Evolutionary conservation across 1,139 yeast species (phyloP), one percentile per base, ranked within the genome.

Genomic region (Williopsis jadinii): DNA sequence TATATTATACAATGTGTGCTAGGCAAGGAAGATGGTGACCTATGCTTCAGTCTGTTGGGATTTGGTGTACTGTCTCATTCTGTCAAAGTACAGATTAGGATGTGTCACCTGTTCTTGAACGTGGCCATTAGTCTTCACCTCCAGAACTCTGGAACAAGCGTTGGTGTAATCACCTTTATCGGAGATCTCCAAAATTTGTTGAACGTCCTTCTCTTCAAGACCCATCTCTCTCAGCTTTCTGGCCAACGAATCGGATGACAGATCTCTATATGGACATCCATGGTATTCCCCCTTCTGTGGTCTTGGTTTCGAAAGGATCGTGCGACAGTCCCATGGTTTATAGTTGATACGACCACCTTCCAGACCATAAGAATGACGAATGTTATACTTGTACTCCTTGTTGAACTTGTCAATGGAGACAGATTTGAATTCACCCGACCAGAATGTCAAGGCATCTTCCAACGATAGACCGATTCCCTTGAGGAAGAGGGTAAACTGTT

Each of bases 121-220:
- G 12, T 61, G 63, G 13, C 66, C 61, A 13, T 64, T 68, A 34
- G 66, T 58, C 49, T 73, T 71, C 34, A 78, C 63, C 56, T 90
- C 97, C 61, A 86, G 86, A 3, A 87, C 96, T 54, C 85, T 73
- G 1, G 97, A 84, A 59, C 97, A 90, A 0, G 97, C 97, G 32
- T 80, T 71, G 29, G 94, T 88, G 60, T 76, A 88, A 49, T 83
- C 84, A 30, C 77, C 75, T 41, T 74, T 74, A 36, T 70, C 68
- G 36, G 84, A 82, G 41, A 83, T 78, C 43, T 83, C 87, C 37
- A 80, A 53, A 5, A 90, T 79, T 29, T 74, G 72, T 43, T 75
- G 73, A 39, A 85, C 64, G 40, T 78, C 82, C 40, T 71, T 72
- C 45, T 84, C 92, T 8, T 66, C 70, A 36, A 92, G 68, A 0